A percentile compares a stretch with the other conserved stretches of the same genome.
Evolutionary conservation across 1,284 basidiomycete species (phyloP).

Genomic region (Ceratorhiza oryzae-sativae): DNA sequence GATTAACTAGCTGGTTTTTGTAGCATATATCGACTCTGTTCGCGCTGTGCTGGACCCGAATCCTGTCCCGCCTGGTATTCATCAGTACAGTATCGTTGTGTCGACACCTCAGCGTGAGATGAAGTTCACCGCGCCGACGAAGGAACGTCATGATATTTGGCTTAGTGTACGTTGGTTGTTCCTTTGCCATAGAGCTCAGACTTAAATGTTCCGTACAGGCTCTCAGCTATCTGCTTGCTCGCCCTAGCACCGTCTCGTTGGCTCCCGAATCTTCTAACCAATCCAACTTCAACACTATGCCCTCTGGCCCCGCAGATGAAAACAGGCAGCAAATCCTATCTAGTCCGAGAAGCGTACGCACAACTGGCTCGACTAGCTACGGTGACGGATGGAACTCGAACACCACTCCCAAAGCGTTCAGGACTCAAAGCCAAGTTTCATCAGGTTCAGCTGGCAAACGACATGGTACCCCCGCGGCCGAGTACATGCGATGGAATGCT

Average conservation of each 20-base stretch:
- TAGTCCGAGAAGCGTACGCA: conserved; percentile 75
- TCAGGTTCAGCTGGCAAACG: conserved; percentile 80
- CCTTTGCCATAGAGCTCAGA: conserved; percentile 30
- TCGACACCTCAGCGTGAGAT: conserved; percentile 94
- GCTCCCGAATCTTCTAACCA: conserved; percentile 47
- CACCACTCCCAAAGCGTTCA: conserved; percentile 69
- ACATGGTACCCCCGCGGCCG: conserved; percentile 85
- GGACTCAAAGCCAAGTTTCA: conserved; percentile 77
- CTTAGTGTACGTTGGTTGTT: conserved; percentile 67
- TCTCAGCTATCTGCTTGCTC: conserved; percentile 79
- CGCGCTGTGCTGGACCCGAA: conserved; percentile 91
- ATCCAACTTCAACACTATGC: conserved; percentile 57
- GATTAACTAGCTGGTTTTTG: not conserved
- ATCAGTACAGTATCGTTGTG: conserved; percentile 92
- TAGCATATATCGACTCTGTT: conserved; percentile 96
- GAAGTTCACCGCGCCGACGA: conserved; percentile 94
- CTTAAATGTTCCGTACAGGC: conserved; percentile 60
- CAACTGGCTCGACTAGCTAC: conserved; percentile 52
- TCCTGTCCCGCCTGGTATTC: conserved; percentile 89
- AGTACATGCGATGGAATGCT: conserved; percentile 78
- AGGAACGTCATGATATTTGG: conserved; percentile 98
- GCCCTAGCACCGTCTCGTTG: conserved; percentile 60
- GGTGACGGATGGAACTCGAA: conserved; percentile 66
- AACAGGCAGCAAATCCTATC: conserved; percentile 56
- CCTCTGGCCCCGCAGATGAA: conserved; percentile 53